phyloP scores from a whole-genome alignment of 495 filamentous ascomycete genomes.

The Pseudevernia furfuracea region DNA sequence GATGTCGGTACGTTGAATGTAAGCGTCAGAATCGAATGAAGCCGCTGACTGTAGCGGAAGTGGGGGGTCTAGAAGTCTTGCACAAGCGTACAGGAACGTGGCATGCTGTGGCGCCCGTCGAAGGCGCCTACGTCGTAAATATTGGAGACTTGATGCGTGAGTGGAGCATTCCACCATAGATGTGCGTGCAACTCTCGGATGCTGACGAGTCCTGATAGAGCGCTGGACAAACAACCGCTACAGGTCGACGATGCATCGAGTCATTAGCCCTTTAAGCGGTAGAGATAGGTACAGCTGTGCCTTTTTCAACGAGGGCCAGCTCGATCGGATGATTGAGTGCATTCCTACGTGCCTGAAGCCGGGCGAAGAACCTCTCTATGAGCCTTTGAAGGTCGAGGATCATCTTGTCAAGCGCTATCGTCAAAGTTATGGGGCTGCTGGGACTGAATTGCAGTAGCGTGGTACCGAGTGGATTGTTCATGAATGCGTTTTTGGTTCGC shows the following conservation, averaged over 20 bases:
- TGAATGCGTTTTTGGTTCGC: not conserved
- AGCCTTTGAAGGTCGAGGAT: not conserved
- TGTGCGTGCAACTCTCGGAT: not conserved
- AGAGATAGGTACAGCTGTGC: constrained; percentile 3
- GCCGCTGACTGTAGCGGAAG: not conserved
- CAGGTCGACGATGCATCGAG: constrained; percentile 1
- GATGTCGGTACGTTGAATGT: not conserved
- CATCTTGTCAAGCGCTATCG: constrained; percentile 2
- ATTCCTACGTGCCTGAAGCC: not conserved
- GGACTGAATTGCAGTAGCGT: not conserved
- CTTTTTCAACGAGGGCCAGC: not conserved
- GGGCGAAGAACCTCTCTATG: not conserved
- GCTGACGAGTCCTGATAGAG: not conserved
- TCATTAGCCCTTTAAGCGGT: not conserved
- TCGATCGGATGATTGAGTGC: not conserved
- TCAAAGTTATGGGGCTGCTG: not conserved
- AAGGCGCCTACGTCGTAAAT: not conserved
- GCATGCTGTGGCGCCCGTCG: not conserved
- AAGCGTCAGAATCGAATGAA: not conserved
- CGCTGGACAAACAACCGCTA: constrained; percentile 3
- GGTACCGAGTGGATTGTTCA: not conserved
- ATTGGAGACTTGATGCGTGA: constrained; percentile 2
- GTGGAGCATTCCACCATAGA: not conserved
- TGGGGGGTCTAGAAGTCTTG: not conserved
- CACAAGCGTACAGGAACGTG: not conserved